phyloP scores from a whole-genome alignment of 345 rosid species.

The Eucalyptus microcorys region DNA sequence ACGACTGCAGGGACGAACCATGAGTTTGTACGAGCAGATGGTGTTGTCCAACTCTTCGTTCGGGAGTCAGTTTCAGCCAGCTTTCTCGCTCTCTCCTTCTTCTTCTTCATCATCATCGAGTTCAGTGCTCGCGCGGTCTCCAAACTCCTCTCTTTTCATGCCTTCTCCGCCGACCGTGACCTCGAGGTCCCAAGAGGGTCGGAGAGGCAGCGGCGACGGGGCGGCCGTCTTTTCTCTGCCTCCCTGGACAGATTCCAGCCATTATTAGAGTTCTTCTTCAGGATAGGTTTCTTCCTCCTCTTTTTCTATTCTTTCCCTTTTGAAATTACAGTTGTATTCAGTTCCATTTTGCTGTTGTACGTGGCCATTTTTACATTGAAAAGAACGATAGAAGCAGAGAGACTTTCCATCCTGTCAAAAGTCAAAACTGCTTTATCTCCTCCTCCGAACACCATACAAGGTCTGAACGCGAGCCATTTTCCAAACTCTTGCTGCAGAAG shows the following conservation, averaged over 20 bases:
- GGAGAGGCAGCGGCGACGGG: neutral
- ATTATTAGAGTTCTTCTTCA: conserved; percentile 5
- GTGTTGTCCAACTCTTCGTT: conserved; percentile 5
- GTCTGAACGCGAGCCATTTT: neutral
- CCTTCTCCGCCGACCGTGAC: neutral
- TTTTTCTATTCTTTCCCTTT: neutral
- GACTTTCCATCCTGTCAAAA: neutral
- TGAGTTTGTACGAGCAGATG: conserved; percentile 25
- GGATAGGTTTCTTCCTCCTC: neutral
- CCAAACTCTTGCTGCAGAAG: neutral
- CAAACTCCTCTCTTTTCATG: neutral
- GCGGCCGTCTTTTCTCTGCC: neutral
- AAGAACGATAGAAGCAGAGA: neutral
- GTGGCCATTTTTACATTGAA: neutral
- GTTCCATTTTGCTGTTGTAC: neutral
- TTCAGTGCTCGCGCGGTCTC: neutral
- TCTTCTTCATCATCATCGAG: neutral
- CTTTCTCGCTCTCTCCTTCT: conserved; percentile 8
- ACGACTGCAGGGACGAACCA: neutral
- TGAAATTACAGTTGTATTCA: neutral
- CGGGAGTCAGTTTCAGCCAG: neutral
- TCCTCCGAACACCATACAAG: neutral
- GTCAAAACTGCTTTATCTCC: neutral
- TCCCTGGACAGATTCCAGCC: conserved; percentile 8
- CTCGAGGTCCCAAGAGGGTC: neutral